Evolutionary conservation across 139 green algal species (phyloP).

Genomic region (Chlamydomonas incerta): DNA sequence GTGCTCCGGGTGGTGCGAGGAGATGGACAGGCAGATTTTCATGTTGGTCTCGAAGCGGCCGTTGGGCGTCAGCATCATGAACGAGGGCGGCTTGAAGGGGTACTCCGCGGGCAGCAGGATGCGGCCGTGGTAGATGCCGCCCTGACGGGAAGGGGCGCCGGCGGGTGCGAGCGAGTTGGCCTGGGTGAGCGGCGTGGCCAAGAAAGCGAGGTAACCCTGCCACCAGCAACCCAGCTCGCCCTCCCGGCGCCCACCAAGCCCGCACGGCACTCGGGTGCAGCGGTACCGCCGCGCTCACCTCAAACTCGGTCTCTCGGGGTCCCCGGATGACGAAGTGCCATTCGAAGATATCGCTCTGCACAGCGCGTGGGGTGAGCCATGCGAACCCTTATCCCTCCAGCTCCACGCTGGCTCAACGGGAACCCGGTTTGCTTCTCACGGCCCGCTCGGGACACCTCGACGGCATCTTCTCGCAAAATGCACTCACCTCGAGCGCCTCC

Average conservation of each 20-base stretch:
- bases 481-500: conserved; percentile 81
- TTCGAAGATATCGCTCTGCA: conserved; percentile 98
- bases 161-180: no score
- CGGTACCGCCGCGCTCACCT: conserved; percentile 61
- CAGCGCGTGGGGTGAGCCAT: not conserved
- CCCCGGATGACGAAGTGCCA: conserved; percentile 97
- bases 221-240: no score
- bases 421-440: no score
- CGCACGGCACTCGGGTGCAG: no score
- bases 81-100: conserved; percentile 97
- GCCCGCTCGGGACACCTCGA: no score
- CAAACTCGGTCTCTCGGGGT: conserved; percentile 91
- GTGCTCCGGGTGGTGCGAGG: conserved; percentile 95
- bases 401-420: no score
- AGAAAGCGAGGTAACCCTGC: no score
- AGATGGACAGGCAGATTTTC: conserved; percentile 98
- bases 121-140: conserved; percentile 97
- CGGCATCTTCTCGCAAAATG: not conserved
- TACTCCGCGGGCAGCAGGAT: conserved; percentile 98
- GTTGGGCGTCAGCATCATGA: conserved; percentile 94
- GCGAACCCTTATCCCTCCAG: no score
- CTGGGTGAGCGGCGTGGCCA: no score
- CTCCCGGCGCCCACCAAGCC: no score
- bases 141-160: conserved; percentile 57
- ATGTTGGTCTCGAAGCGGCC: conserved; percentile 91